Conservation (phyloP, 345 rosid species). For the Leavenworthia alabamica region DNA sequence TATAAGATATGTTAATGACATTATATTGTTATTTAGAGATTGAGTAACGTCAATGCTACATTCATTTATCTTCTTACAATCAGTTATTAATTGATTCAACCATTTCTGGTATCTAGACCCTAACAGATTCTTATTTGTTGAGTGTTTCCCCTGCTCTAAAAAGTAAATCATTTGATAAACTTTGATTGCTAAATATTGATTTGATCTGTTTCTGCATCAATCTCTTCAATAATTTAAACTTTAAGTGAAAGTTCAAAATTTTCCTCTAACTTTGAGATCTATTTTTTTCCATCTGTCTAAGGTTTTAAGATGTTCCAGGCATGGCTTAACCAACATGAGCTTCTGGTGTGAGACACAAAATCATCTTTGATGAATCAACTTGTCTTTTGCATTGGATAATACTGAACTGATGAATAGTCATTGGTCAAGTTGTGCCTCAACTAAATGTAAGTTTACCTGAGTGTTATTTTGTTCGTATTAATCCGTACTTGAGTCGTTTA, state of each 20-base stretch:
- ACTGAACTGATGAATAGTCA: background rate
- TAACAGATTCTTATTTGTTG: background rate
- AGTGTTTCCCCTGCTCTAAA: background rate
- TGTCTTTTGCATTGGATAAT: slow-evolving; percentile 1
- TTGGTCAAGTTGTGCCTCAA: background rate
- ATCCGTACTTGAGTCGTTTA: slow-evolving; percentile 13
- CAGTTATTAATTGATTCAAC: too few species aligned
- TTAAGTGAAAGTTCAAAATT: background rate
- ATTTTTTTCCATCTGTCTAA: background rate
- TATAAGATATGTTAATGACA: too few species aligned
- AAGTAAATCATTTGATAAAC: background rate
- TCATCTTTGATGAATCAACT: background rate
- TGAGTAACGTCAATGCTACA: too few species aligned
- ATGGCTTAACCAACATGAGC: background rate
- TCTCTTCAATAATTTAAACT: background rate
- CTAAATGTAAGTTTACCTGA: slow-evolving; percentile 2
- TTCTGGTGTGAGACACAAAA: background rate
- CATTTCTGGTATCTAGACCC: too few species aligned
- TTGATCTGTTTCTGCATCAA: background rate
- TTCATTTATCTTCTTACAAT: too few species aligned
- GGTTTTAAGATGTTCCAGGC: background rate
- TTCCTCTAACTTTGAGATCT: background rate
- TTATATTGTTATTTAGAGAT: too few species aligned
- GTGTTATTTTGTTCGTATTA: background rate
- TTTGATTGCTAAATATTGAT: background rate